These are phyloP conservation scores for Cercospora sp. DNA, from an alignment of 2,329 filamentous ascomycete species.

Conservation along the genomic window DNA sequence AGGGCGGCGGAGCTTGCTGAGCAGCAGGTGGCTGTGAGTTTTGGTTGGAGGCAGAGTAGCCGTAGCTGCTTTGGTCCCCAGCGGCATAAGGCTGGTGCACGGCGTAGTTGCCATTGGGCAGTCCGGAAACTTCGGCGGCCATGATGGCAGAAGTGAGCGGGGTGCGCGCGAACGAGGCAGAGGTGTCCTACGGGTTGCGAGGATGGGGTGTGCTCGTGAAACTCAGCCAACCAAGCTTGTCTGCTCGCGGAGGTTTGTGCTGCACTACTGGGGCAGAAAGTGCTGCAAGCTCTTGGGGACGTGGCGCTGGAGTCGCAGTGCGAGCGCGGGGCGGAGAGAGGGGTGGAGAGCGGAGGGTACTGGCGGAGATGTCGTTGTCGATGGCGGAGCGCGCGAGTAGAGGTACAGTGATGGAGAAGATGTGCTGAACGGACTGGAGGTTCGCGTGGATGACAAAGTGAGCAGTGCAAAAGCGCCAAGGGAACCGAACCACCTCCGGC, in stretches of 20 bases:
- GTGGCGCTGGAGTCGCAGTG: background rate
- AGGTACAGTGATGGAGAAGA: background rate
- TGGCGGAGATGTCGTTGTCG: background rate
- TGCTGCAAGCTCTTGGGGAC: background rate
- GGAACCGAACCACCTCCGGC: background rate
- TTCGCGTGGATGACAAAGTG: background rate
- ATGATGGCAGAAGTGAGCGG: slow-evolving; percentile 31
- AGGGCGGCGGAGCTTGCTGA: slow-evolving; percentile 26
- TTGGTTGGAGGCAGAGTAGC: slow-evolving; percentile 37
- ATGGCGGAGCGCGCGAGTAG: background rate
- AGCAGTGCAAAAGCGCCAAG: background rate
- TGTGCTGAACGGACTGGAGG: background rate
- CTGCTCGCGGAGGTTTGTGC: background rate
- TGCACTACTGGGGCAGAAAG: slow-evolving; percentile 6
- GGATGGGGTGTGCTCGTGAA: background rate
- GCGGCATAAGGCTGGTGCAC: slow-evolving; percentile 43
- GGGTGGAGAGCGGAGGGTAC: background rate
- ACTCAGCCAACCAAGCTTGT: slow-evolving; percentile 4
- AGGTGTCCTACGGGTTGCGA: background rate
- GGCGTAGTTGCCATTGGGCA: slow-evolving; percentile 53
- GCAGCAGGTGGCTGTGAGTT: slow-evolving; percentile 29
- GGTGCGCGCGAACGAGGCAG: background rate
- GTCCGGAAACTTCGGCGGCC: slow-evolving; percentile 43
- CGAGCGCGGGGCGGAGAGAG: background rate
- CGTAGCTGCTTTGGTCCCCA: slow-evolving; percentile 37